phyloP scores from a whole-genome alignment of 345 rosid species.

The Ricinus communis region DNA sequence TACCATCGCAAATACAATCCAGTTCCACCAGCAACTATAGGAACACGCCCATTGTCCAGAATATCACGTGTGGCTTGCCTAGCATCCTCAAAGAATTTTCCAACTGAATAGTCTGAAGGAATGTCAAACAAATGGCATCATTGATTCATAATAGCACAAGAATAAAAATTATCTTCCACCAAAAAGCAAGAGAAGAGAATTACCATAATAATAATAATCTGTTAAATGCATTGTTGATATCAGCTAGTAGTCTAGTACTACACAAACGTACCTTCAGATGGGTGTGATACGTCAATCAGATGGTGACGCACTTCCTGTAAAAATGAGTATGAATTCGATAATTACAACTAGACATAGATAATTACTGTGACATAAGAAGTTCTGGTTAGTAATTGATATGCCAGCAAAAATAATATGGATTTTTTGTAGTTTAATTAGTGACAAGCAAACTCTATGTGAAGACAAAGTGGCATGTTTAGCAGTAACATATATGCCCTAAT shows the following conservation, averaged over 20 bases:
- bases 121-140: neutral
- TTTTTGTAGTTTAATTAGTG: neutral
- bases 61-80: constrained; percentile 68
- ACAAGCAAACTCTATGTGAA: neutral
- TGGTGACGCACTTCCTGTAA: constrained; percentile 86
- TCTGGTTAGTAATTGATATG: neutral
- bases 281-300: constrained; percentile 77
- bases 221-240: constrained; percentile 9
- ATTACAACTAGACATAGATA: neutral
- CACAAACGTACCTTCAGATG: constrained; percentile 63
- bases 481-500: neutral
- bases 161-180: constrained; percentile 1
- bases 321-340: neutral
- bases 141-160: neutral
- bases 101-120: constrained; percentile 81
- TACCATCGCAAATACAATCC: constrained; percentile 95
- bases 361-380: neutral
- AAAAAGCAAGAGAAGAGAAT: neutral
- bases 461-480: neutral
- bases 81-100: constrained; percentile 70
- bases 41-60: constrained; percentile 57
- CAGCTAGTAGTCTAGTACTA: constrained; percentile 9
- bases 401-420: neutral
- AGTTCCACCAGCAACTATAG: constrained; percentile 89
- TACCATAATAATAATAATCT: constrained; percentile 3